These are phyloP conservation scores for Erodium trifolium DNA, from an alignment of 441 rosid genomes.

Conservation along the genomic window DNA sequence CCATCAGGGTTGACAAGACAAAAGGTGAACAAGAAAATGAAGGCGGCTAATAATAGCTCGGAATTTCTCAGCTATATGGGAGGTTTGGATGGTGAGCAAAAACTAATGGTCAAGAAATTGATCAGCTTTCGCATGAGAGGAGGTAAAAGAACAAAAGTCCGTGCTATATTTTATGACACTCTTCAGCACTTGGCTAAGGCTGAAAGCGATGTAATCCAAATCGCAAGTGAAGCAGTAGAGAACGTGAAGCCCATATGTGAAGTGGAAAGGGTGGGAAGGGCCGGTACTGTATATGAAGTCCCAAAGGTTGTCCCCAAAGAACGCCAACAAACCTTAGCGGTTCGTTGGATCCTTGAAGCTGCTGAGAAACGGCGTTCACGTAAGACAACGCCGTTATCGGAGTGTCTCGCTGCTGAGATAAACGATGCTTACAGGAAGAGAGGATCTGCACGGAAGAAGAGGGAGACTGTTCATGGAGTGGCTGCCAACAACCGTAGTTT, in stretches of 20 bases:
- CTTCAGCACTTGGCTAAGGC: constrained; percentile 3
- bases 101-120: neutral
- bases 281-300: constrained; percentile 13
- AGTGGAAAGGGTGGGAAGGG: constrained; percentile 12
- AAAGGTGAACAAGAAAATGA: constrained; percentile 2
- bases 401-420: constrained; percentile 5
- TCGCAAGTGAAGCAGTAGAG: neutral
- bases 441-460: constrained; percentile 11
- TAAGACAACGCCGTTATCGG: neutral
- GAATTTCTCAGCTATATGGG: constrained; percentile 7
- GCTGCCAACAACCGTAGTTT: neutral
- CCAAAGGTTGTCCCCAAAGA: constrained; percentile 13
- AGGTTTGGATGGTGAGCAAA: constrained; percentile 4
- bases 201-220: constrained; percentile 6
- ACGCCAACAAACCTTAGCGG: constrained; percentile 16
- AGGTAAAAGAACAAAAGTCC: constrained; percentile 11
- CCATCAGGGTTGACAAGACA: neutral
- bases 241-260: constrained; percentile 8
- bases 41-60: neutral
- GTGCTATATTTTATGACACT: constrained; percentile 9
- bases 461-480: constrained; percentile 8
- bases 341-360: constrained; percentile 10
- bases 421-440: neutral
- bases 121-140: constrained; percentile 1
- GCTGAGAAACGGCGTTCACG: neutral